Evolutionary conservation across 164 flowering plant genomes (phyloP), one percentile per base, ranked within the genome.

Genomic region (Litsea cubeba): DNA sequence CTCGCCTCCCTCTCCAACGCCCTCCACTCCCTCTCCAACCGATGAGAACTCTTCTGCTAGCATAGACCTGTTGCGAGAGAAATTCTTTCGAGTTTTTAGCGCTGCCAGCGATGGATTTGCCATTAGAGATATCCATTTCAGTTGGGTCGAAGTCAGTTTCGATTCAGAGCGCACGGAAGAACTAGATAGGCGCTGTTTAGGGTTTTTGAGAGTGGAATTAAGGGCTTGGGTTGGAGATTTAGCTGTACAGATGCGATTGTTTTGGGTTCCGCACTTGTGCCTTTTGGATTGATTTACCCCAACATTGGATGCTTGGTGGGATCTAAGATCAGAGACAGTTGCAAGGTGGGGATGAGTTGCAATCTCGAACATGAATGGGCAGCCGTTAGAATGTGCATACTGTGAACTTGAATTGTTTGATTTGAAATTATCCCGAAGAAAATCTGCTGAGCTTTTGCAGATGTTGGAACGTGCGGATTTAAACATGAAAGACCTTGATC

Each of bases 231-330:
- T 50, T 96, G 98, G 97, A 97, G 98, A 0, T 84, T 82, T 81
- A 85, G 86, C 72, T 90, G 94, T 0, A 86, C 85, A 3, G 88
- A 90, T 73, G 83, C 88, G 0, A 83, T 96, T 78, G 62, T 84
- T 66, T 79, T 91, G 73, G 97, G 98, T 32, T 90, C 97, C 64
- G 84, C 91, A 72, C 75, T 94, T 54, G 79, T 92, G 82, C 95
- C 97, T 23, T 90, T 93, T 70, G 95, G 94, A 10, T 79, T 96
- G 80, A 90, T 94, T 71, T 92, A 90, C 81, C 97, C 97, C 1
- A 76, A 74, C 22, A 90, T 96, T 82, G 97, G 87, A 50, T 32
- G 83, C 73, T 76, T 83, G 0, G 71, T 79, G 15, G 77, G 49
- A 28, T 58, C 51, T 76, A 50, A 83, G 40, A n/a, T 72, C 22